These are phyloP conservation scores for Ascoidea asiatica DNA, from an alignment of 805 yeast genomes.

Conservation along the genomic window DNA sequence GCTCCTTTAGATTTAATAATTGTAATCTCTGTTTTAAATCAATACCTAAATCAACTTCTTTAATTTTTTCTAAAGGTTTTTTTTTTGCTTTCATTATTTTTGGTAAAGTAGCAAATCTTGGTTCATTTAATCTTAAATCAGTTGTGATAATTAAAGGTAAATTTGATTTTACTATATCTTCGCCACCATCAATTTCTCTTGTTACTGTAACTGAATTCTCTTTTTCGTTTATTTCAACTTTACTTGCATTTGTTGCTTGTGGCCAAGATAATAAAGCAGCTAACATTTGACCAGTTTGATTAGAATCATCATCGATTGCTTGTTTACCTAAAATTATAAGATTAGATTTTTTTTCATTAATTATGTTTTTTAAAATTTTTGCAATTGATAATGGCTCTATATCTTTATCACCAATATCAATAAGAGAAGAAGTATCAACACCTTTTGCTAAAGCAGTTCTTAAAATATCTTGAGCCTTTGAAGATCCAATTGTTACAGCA, in stretches of 20 bases:
- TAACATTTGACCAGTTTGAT: slow-evolving; percentile 93
- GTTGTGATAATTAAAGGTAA: slow-evolving; percentile 84
- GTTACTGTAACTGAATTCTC: slow-evolving; percentile 48
- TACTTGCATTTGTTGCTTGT: slow-evolving; percentile 6
- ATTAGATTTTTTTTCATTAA: slow-evolving; percentile 58
- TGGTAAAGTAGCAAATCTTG: slow-evolving; percentile 91
- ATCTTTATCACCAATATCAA: slow-evolving; percentile 60
- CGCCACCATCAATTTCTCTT: slow-evolving; percentile 93
- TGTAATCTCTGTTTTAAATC: slow-evolving; percentile 53
- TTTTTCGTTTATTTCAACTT: slow-evolving; percentile 4
- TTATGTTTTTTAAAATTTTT: slow-evolving; percentile 63
- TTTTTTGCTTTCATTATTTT: slow-evolving; percentile 98
- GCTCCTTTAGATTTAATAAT: slow-evolving; percentile 63
- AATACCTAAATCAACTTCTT: slow-evolving; percentile 55
- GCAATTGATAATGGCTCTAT: slow-evolving; percentile 87
- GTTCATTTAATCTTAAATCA: slow-evolving; percentile 87
- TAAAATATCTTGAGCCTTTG: slow-evolving; percentile 77
- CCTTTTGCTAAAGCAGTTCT: slow-evolving; percentile 93
- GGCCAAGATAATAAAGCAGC: slow-evolving; percentile 26
- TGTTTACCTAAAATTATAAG: slow-evolving; percentile 89
- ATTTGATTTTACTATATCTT: slow-evolving; percentile 62
- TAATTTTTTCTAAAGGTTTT: slow-evolving; percentile 68
- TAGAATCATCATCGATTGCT: slow-evolving; percentile 90
- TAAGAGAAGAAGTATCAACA: slow-evolving; percentile 71
- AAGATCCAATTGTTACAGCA: slow-evolving; percentile 83